Conservation (phyloP, 1,284 basidiomycete species). For the Somion occarium region DNA sequence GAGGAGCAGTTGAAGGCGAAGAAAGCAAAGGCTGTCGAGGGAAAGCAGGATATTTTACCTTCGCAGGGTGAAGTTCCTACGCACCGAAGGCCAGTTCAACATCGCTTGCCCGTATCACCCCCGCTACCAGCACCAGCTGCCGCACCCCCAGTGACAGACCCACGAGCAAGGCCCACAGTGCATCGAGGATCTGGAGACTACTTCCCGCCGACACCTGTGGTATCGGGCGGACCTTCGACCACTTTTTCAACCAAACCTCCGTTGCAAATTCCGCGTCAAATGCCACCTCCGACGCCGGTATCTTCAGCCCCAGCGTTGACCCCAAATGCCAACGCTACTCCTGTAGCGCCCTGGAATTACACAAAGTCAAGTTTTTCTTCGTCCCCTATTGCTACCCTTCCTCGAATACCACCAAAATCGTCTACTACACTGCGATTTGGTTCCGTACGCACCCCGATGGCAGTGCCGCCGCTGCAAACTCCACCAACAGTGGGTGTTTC, state of each 20-base stretch:
- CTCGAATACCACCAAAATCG: constrained; percentile 34
- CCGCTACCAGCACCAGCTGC: neutral
- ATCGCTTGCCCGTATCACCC: neutral
- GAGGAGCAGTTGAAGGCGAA: constrained; percentile 40
- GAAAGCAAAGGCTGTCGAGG: constrained; percentile 22
- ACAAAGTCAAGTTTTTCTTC: constrained; percentile 47
- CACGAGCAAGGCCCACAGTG: neutral
- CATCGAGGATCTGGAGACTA: neutral
- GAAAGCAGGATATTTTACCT: constrained; percentile 17
- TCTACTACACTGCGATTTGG: constrained; percentile 33
- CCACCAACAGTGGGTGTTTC: constrained; percentile 23
- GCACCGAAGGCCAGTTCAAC: constrained; percentile 10
- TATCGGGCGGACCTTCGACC: neutral
- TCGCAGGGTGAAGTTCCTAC: neutral
- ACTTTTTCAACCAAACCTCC: constrained; percentile 8
- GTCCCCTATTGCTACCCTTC: constrained; percentile 26
- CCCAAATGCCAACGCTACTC: constrained; percentile 16
- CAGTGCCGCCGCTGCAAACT: constrained; percentile 17
- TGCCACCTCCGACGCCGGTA: constrained; percentile 10
- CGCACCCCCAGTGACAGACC: neutral
- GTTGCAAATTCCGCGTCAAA: constrained; percentile 10
- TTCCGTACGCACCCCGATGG: constrained; percentile 11
- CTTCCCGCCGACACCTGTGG: neutral
- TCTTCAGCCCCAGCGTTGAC: constrained; percentile 12
- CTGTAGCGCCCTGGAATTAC: constrained; percentile 47